Evolutionary conservation across 2,329 filamentous ascomycete species (phyloP), one percentile per base, ranked within the genome.

Genomic region (Cercospora sp.): DNA sequence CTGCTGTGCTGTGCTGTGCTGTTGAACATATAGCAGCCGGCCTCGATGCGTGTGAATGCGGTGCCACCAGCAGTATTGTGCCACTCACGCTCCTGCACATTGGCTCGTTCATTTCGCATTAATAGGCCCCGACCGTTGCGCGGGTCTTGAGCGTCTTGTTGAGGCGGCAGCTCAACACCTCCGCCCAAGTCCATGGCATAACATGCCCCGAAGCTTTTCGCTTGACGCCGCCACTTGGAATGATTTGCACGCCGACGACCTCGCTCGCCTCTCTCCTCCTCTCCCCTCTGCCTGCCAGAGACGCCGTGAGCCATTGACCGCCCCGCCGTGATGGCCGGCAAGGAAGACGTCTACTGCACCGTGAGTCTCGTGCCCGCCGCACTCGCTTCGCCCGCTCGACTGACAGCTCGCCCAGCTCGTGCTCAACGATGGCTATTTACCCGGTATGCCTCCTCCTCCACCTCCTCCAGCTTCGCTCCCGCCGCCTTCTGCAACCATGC

Each of bases 391-490:
- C 12, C 40, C 16, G 28, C 34, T 30, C 28, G 18, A 18, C 60
- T 49, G 43, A 62, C 43, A 49, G 5, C 60, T 13, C 60, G 24
- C 13, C 18, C 81, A 97, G 94, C 91, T 99, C 80, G 88, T 98
- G 66, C 85, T 97, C 83, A 97, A 88, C 83, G 94, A 99, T 82
- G 87, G 87, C 71, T 99, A 99, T 81, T 88, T 99, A 61, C 94
- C 95, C 79, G 94, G 94, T 96, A 85, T 76, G 58, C 82, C 80
- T 53, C 61, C 45, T 51, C 21, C 43, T n/a, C 40, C 40, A 3
- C 40, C 40, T 18, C 37, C 45, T 49, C 45, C 45, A 24, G 4
- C 45, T 24, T 24, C 45, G 10, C 61, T 61, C 26, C 59, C 30
- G 55, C 69, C 53, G 21, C 53, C 53, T 32, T 51, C 26, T 58